Base-by-base conservation (phyloP, 371 early-diverging fungal genomes). In the Apophysomyces elegans region DNA sequence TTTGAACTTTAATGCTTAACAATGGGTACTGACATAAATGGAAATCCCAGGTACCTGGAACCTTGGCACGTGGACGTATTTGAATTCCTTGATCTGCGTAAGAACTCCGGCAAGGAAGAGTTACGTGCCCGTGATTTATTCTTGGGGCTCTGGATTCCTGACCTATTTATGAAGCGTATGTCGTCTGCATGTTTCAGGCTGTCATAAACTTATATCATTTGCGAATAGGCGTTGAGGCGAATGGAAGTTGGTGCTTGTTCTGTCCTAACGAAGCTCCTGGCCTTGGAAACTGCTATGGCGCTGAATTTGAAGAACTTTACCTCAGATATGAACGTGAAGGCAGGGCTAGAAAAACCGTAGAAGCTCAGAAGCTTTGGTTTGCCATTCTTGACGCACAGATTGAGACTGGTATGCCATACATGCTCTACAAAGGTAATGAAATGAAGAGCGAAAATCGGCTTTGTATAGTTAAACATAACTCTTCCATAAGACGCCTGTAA, bases 11-110 rank as follows among this genome's bases (percentile, higher is more conserved):
- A 13, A 45, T 9, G 21, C 21, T 21, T 50, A 50, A 50, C 21
- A 5, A 7, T 21, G 21, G 16, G 54, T 45, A 7, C 9, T 47
- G 18, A 50, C 54, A 41, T 41, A 41, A 41, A 16, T 4, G 21
- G 21, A 21, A 26, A n/a, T 64, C 41, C 32, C 37, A 64, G 65
- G 65, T 99, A 97, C 79, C 84, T 99, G 47, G 99, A 99, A 80
- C 99, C 99, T 9, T 99, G 99, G 99, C 99, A 99, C 74, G 88
- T 95, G 5, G 99, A 99, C 76, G 89, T 99, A 13, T 98, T 99
- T 79, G 96, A 96, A 58, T 99, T 99, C 80, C 78, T 99, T 62
- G 99, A 99, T 63, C 80, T 99, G 68, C 91, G 95, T 80, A 99
- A 99, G 88, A 99, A 99, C 88, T 95, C 95, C 59, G 99, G 99